Evolutionary conservation across 2,329 filamentous ascomycete species (phyloP), one percentile per base, ranked within the genome.

Genomic region (Aaosphaeria pasadenensis): DNA sequence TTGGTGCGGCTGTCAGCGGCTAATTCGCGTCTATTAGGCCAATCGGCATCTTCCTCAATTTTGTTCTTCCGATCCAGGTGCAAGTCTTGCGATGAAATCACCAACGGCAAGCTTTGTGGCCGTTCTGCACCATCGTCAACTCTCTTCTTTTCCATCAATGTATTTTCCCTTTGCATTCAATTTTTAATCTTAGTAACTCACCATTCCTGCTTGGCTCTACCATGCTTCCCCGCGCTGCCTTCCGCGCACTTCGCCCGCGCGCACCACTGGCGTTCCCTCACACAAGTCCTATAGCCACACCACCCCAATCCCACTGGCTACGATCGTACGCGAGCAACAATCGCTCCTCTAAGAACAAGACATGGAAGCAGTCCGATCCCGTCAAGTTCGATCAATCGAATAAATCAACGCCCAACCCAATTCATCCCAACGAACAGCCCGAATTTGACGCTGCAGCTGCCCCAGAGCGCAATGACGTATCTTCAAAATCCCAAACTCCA

Each of bases 301-400:
- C 63, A 35, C 47, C 51, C 44, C 56, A 52, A 31, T 17, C 13
- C 7, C 7, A 30, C 6, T n/a, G n/a, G 9, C 50, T 50, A 47
- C 56, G 56, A 39, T 53, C 49, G 46, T 60, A 65, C 48, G 60
- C 60, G 38, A 54, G 53, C 43, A 45, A 44, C 43, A 56, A 49
- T 42, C 49, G 52, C 32, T 53, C 53, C 50, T 51, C 56, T 60
- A 59, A 30, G 9, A 11, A 24, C 7, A 62, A 71, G 52, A 71
- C 70, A 42, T 74, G 71, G 71, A 72, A 71, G 51, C 65, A 64
- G 0, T 53, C 66, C 30, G 69, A 73, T 53, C 58, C 64, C 42
- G 69, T 74, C 53, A 71, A 70, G 45, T 69, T 74, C 50, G 63
- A 55, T 31, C 58, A 62, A 32, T 44, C 50, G 24, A 55, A 57